A percentile compares a stretch with the other conserved stretches of the same genome.
Conservation (phyloP, 1,284 basidiomycete genomes). For the Rhizoctonia solani region DNA sequence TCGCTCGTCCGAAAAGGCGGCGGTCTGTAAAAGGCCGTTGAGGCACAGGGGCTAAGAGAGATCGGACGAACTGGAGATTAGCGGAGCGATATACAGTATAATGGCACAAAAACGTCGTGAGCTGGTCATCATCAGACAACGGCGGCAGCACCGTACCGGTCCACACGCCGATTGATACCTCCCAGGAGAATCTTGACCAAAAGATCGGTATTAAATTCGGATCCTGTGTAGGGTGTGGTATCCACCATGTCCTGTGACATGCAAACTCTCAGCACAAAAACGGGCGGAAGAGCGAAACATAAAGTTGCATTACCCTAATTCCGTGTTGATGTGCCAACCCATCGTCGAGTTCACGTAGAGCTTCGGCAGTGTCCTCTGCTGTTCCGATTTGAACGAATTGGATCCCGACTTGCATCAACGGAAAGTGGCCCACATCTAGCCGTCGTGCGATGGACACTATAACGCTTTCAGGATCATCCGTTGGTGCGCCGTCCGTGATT, state of each 20-base stretch:
- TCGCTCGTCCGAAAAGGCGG: too few species aligned
- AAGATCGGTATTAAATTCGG: conserved; percentile 47
- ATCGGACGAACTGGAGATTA: too few species aligned
- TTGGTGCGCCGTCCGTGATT: conserved; percentile 59
- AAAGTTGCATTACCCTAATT: conserved; percentile 43
- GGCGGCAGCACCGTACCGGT: conserved; percentile 29
- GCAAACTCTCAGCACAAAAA: background rate
- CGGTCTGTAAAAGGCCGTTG: too few species aligned
- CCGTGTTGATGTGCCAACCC: conserved; percentile 48
- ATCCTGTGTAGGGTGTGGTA: conserved; percentile 47
- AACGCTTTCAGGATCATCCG: conserved; percentile 44
- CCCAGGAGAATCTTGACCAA: conserved; percentile 55
- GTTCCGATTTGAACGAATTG: conserved; percentile 66
- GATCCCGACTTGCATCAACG: conserved; percentile 52
- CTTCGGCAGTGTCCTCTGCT: conserved; percentile 51
- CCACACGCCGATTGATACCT: conserved; percentile 45
- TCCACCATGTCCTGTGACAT: conserved; percentile 54
- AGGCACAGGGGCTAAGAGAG: too few species aligned
- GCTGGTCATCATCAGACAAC: background rate
- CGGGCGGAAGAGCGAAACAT: background rate
- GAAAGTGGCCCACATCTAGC: conserved; percentile 44
- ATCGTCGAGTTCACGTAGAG: conserved; percentile 55
- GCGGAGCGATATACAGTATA: background rate
- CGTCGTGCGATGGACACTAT: conserved; percentile 43
- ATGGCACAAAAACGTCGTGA: background rate